phyloP scores from a whole-genome alignment of 1,284 basidiomycete species.

The Papiliotrema nemorosa region DNA sequence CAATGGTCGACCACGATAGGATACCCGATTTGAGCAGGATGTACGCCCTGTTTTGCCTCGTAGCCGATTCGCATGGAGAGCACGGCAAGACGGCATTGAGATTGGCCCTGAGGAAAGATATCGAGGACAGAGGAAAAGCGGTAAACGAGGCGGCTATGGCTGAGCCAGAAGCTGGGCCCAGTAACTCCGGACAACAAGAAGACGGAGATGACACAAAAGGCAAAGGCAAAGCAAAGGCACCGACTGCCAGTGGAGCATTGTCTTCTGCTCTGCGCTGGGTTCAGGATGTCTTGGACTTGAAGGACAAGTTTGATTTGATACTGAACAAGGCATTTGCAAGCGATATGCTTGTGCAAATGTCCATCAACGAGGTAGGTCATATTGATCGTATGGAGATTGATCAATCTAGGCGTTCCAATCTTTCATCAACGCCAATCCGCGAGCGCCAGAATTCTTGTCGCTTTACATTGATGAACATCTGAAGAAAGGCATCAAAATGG shows the following conservation, averaged over 20 bases:
- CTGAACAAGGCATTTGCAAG: slow-evolving; percentile 68
- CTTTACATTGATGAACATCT: slow-evolving; percentile 97
- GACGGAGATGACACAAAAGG: slow-evolving; percentile 49
- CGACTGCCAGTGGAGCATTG: slow-evolving; percentile 30
- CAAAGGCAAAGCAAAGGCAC: slow-evolving; percentile 59
- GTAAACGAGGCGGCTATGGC: slow-evolving; percentile 62
- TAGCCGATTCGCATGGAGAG: slow-evolving; percentile 58
- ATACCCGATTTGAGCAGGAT: slow-evolving; percentile 73
- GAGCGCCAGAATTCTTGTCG: slow-evolving; percentile 91
- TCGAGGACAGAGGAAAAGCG: slow-evolving; percentile 71
- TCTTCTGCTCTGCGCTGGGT: slow-evolving; percentile 84
- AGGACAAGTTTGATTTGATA: slow-evolving; percentile 81
- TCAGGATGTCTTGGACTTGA: slow-evolving; percentile 82
- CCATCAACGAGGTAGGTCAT: slow-evolving; percentile 73
- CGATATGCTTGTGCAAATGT: slow-evolving; percentile 76
- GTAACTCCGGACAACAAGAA: slow-evolving; percentile 30
- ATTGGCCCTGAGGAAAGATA: slow-evolving; percentile 68
- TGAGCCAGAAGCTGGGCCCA: slow-evolving; percentile 42
- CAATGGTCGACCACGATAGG: slow-evolving; percentile 81
- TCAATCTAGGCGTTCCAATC: slow-evolving; percentile 91
- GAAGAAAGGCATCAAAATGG: slow-evolving; percentile 91
- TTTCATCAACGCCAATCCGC: slow-evolving; percentile 86
- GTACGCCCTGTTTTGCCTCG: slow-evolving; percentile 71
- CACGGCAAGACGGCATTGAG: slow-evolving; percentile 65
- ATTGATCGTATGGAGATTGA: not conserved